phyloP scores from a whole-genome alignment of 2,329 filamentous ascomycete genomes.

The Botryotinia narcissicola region DNA sequence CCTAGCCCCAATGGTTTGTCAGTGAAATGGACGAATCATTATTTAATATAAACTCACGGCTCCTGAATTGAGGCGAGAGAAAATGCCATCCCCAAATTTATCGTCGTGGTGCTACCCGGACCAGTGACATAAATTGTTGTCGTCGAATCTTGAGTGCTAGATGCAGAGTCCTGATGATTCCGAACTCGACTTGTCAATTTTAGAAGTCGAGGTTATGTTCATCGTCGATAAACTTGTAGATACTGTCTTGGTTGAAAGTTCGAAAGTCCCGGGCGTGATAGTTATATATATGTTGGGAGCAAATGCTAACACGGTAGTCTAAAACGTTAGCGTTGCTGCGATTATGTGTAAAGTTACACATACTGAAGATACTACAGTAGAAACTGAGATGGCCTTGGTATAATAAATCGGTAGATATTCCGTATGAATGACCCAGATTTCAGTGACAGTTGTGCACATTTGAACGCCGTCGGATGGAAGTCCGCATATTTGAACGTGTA shows the following conservation, averaged over 20 bases:
- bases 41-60: neutral
- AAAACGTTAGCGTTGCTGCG: neutral
- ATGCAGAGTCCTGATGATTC: neutral
- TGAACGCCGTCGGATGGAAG: constrained; percentile 10
- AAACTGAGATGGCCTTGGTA: constrained; percentile 27
- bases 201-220: constrained; percentile 11
- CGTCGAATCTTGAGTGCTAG: neutral
- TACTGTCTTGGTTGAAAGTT: constrained; percentile 24
- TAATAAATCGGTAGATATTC: constrained; percentile 25
- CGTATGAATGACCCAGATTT: constrained; percentile 31
- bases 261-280: constrained; percentile 23
- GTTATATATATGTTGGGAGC: constrained; percentile 25
- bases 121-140: constrained; percentile 11
- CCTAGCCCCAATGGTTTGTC: neutral
- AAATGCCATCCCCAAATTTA: neutral
- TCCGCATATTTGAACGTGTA: constrained; percentile 29
- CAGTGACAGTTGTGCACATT: constrained; percentile 25
- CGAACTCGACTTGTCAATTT: neutral
- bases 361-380: constrained; percentile 28
- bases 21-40: neutral
- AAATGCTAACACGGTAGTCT: constrained; percentile 27
- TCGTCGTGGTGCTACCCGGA: neutral
- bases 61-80: neutral
- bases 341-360: neutral
- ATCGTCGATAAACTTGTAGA: neutral